Conservation (phyloP, 2,329 filamentous ascomycete species). For the Colletotrichum caudatum region DNA sequence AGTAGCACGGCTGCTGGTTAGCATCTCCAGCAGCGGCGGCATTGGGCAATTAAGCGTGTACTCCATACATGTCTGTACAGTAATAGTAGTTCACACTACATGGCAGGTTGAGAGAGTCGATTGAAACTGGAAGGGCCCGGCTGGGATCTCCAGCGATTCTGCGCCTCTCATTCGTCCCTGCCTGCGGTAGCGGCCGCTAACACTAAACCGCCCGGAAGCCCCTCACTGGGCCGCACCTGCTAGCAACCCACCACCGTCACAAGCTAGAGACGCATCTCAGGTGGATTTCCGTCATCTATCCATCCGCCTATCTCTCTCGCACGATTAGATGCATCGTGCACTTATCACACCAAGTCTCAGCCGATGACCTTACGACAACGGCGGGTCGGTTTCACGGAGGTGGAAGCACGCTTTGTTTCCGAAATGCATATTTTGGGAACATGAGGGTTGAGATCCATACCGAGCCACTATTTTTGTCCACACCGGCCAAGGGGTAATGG, state of each 20-base stretch:
- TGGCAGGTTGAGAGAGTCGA: slow-evolving; percentile 1
- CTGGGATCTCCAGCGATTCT: slow-evolving; percentile 26
- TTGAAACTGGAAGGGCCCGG: slow-evolving; percentile 13
- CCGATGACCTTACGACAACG: slow-evolving; percentile 11
- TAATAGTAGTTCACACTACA: no score
- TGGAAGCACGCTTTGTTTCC: slow-evolving; percentile 11
- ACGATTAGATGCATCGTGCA: background rate
- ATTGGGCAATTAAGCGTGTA: background rate
- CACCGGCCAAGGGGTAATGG: slow-evolving; percentile 30
- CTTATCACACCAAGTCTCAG: background rate
- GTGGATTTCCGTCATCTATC: slow-evolving; percentile 1
- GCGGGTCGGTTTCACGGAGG: slow-evolving; percentile 9
- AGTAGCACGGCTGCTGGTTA: slow-evolving; percentile 27
- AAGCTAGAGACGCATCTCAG: slow-evolving; percentile 29
- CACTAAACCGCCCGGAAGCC: slow-evolving; percentile 11
- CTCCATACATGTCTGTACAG: no score
- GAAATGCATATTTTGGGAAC: slow-evolving; percentile 13
- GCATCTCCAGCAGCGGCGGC: slow-evolving; percentile 12
- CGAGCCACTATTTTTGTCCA: background rate
- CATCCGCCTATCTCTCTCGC: background rate
- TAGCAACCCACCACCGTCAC: slow-evolving; percentile 30
- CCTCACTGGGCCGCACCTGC: slow-evolving; percentile 12
- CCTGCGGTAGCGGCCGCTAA: slow-evolving; percentile 29
- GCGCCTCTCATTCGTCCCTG: slow-evolving; percentile 28
- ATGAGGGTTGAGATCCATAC: slow-evolving; percentile 1